Conservation (phyloP, 1,284 basidiomycete genomes). For the Boletus hoseneyae region DNA sequence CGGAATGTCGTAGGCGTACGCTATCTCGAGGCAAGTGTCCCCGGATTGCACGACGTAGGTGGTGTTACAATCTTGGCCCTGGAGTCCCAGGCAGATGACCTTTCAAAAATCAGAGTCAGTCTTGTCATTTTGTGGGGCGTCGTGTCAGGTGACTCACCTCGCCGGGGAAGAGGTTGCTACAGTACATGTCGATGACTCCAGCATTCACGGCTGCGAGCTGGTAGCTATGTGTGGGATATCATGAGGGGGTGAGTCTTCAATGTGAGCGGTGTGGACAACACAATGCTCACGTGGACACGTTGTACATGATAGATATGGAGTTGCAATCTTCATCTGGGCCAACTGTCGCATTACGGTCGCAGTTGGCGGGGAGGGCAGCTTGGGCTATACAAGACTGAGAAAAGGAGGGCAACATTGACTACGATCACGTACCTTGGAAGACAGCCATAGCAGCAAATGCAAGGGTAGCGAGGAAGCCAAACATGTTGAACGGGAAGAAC, state of each 20-base stretch:
- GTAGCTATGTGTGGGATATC: no score
- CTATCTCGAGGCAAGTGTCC: slow-evolving; percentile 43
- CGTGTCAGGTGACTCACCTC: slow-evolving; percentile 17
- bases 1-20: slow-evolving; percentile 34
- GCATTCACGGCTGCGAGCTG: slow-evolving; percentile 21
- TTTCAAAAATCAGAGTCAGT: slow-evolving; percentile 6
- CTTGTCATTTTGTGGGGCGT: neutral
- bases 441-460: slow-evolving; percentile 11
- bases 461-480: slow-evolving; percentile 17
- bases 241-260: neutral
- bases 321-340: slow-evolving; percentile 28
- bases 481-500: slow-evolving; percentile 13
- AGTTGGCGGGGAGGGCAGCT: slow-evolving; percentile 26
- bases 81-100: slow-evolving; percentile 43
- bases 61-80: slow-evolving; percentile 42
- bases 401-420: no score
- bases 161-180: slow-evolving; percentile 37
- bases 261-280: neutral
- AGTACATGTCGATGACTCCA: slow-evolving; percentile 33
- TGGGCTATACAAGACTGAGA: slow-evolving; percentile 10
- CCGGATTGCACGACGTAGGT: slow-evolving; percentile 38
- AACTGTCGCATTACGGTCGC: slow-evolving; percentile 42
- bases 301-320: slow-evolving; percentile 40
- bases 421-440: slow-evolving; percentile 18
- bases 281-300: slow-evolving; percentile 42